A percentile compares a stretch with the other conserved stretches of the same genome.
phyloP scores from a whole-genome alignment of 164 flowering plant species.

The Sedum album region DNA sequence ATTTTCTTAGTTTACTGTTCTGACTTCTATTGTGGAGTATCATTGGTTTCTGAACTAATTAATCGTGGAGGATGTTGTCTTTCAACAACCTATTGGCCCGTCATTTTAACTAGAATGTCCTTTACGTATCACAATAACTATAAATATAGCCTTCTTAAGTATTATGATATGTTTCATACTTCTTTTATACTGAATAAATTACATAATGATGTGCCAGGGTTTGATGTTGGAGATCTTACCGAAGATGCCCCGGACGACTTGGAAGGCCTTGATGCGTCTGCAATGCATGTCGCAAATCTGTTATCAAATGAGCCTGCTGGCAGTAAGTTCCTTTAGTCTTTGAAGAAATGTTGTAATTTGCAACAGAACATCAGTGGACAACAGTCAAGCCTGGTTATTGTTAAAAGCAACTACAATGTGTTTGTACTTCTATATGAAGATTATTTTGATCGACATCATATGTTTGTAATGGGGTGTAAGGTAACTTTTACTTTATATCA shows the following conservation, averaged over 20 bases:
- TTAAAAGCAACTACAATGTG: too few relatives aligned
- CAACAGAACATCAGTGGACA: not conserved
- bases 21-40: too few relatives aligned
- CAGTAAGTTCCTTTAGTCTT: slow-evolving; percentile 22
- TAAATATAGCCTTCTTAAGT: not conserved
- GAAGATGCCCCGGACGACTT: slow-evolving; percentile 47
- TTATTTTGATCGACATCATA: not conserved
- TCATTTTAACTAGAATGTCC: not conserved
- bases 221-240: slow-evolving; percentile 43
- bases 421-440: too few relatives aligned
- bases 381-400: not conserved
- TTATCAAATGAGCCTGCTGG: slow-evolving; percentile 48
- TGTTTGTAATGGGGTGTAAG: too few relatives aligned
- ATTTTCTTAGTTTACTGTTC: not conserved
- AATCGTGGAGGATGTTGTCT: not conserved
- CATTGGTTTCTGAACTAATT: not conserved
- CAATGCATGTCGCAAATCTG: slow-evolving; percentile 47
- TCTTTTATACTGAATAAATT: not conserved
- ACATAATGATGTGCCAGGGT: slow-evolving; percentile 28
- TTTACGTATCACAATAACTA: not conserved
- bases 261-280: slow-evolving; percentile 50
- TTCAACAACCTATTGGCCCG: not conserved
- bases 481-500: not conserved
- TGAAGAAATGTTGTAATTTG: not conserved
- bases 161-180: not conserved